Base-by-base conservation (phyloP, 2,329 filamentous ascomycete genomes). In the Colletotrichum cuscutae region DNA sequence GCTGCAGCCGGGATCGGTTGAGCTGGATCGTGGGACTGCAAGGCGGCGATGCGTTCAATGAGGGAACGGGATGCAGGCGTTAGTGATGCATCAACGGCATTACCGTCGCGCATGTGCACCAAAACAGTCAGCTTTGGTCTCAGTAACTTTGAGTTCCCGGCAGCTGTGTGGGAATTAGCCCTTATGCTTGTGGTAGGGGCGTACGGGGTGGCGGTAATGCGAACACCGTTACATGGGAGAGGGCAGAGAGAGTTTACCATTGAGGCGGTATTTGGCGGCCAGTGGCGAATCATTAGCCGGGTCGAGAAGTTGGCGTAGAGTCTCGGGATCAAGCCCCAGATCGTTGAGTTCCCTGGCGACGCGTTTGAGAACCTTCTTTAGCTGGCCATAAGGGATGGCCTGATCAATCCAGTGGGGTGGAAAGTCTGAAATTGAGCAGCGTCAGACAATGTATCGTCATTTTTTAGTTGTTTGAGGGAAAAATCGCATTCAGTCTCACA, bases 301-400 rank as follows among this genome's bases (percentile, higher is more conserved):
- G 68, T 87, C 85, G 67, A 93, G 86, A 32, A 97, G 86, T 70
- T 89, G 88, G 59, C 90, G 87, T 68, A 97, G 84, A 1, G 92
- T 95, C 11, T 92, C 88, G 5, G 89, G 89, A 75, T 94, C 92
- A 35, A 97, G 89, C 8, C 94, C 94, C 15, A 96, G 84, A 42
- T 88, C 87, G 53, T 87, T 84, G 65, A 97, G 87, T 84, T 97
- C 94, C 64, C 85, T 84, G 75, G 92, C 90, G 62, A 97, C 92
- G 79, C 92, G 92, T 80, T 95, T 96, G 79, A 97, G 92, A 82
- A 93, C 94, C 84, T 97, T 97, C 83, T 97, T 97, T 69, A 97
- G 89, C 81, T 95, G 90, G 57, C 92, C 89, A 81, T 97, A 97
- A 3, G 93, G 94, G 74, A 97, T 94, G 61, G 95, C 94, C 32